Conservation (phyloP, 2,329 filamentous ascomycete genomes). For the Aphanocladium album region DNA sequence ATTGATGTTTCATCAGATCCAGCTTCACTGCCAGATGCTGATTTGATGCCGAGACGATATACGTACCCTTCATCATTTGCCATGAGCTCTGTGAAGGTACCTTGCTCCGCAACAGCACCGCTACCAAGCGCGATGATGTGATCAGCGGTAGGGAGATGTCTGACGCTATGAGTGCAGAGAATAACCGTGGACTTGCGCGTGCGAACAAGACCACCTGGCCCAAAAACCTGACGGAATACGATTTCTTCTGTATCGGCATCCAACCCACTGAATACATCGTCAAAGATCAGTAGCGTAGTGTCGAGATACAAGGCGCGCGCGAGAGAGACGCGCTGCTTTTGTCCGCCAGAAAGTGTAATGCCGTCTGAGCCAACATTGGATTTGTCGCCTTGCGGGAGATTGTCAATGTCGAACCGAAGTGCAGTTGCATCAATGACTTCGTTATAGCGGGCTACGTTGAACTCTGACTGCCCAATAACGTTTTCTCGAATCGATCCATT, state of each 20-base stretch:
- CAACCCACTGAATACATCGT: constrained; percentile 33
- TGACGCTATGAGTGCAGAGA: constrained; percentile 31
- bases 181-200: constrained; percentile 35
- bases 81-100: constrained; percentile 22
- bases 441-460: constrained; percentile 28
- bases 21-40: not conserved
- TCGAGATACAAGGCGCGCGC: constrained; percentile 29
- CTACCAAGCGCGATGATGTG: constrained; percentile 42
- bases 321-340: constrained; percentile 23
- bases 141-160: constrained; percentile 33
- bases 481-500: constrained; percentile 21
- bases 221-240: constrained; percentile 8
- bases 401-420: constrained; percentile 26
- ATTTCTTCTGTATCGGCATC: constrained; percentile 28
- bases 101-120: constrained; percentile 37
- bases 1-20: not conserved
- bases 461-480: constrained; percentile 30
- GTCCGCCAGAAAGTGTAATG: constrained; percentile 38
- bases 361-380: constrained; percentile 37
- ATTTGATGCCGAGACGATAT: constrained; percentile 30
- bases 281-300: constrained; percentile 26
- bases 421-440: constrained; percentile 30
- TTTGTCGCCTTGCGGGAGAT: constrained; percentile 30
- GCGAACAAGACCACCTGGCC: constrained; percentile 28
- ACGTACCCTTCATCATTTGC: constrained; percentile 32